Evolutionary conservation across 2,329 filamentous ascomycete species (phyloP), one percentile per base, ranked within the genome.

Genomic region (Aureobasidium leucospermi): DNA sequence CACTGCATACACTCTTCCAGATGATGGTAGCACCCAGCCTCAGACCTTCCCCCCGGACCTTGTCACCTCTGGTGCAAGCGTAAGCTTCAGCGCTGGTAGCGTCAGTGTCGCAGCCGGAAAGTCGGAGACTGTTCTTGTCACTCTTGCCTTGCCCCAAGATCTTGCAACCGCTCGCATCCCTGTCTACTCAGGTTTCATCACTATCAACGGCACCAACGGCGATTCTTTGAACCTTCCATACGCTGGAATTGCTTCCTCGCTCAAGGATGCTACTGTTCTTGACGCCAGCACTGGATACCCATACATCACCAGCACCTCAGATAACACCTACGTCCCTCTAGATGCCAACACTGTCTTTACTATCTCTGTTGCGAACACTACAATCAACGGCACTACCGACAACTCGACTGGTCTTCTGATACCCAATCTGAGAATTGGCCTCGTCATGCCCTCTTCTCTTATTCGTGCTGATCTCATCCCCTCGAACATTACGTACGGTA

Each of bases 1-100:
- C 7, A 82, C 82, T 2, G 77, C 78, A 58, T 85, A 84, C 68
- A 81, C 83, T 0, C 78, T 73, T 28, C 55, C 49, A 13, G 42
- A 42, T 4, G 52, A 57, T 46, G 61, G 61, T 28, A 61, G 41
- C 39, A 64, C 60, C 43, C 60, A 60, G 42, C 63, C 64, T 15
- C 52, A 62, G 8, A 56, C 45, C 5, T 66, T 66, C 58, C 63
- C 64, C 51, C 64, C 64, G 32, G 61, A 66, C 10, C 59, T 62
- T 13, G 64, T 63, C 13, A 59, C 66, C 2, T 51, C 63, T 28
- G 55, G 43, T 16, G 63, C 69, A 10, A 63, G 60, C 2, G 49
- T 70, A 13, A 59, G 61, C 0, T 67, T 68, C 39, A 61, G 63
- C 48, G 48, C 58, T 34, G 60, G 59, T 39, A 38, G 47, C 23